These are phyloP conservation scores for Amyloporia xantha DNA, from an alignment of 768 basidiomycete species.

Conservation along the genomic window DNA sequence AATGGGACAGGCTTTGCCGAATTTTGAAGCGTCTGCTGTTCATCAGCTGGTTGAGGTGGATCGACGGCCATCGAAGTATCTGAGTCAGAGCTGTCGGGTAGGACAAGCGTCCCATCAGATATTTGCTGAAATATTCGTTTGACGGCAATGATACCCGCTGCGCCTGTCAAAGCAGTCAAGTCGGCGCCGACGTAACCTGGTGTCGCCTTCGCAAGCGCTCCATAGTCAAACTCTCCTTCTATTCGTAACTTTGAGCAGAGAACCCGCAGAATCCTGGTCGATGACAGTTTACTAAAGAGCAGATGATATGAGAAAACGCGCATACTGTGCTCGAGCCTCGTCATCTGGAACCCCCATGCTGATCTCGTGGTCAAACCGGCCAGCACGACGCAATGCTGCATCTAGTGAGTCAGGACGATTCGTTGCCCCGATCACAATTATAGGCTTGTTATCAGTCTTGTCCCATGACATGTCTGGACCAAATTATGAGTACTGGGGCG, in stretches of 20 bases:
- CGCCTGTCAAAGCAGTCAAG: constrained; percentile 81
- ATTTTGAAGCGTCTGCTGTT: constrained; percentile 8
- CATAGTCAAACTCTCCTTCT: constrained; percentile 84
- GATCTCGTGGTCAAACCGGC: constrained; percentile 96
- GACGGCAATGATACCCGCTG: constrained; percentile 93
- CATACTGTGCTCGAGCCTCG: constrained; percentile 81
- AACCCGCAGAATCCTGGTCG: constrained; percentile 77
- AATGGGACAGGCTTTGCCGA: constrained; percentile 25
- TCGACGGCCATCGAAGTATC: constrained; percentile 36
- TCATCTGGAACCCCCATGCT: constrained; percentile 97
- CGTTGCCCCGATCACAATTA: constrained; percentile 94
- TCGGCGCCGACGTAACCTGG: constrained; percentile 98
- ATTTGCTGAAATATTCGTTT: constrained; percentile 85
- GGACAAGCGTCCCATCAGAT: constrained; percentile 53
- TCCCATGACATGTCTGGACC: constrained; percentile 94
- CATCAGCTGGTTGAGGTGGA: constrained; percentile 8
- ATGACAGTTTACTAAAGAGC: background rate
- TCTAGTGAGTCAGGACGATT: constrained; percentile 95
- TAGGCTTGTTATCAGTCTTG: constrained; percentile 85
- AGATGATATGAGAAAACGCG: constrained; percentile 7
- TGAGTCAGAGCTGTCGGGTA: constrained; percentile 36
- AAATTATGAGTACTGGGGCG: background rate
- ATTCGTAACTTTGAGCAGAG: constrained; percentile 79
- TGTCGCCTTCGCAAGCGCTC: constrained; percentile 80
- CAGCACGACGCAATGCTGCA: constrained; percentile 86